Percentiles rank a stretch among this genome's conserved stretches.
These are phyloP conservation scores for Beauveria caledonica DNA, from an alignment of 2,329 filamentous ascomycete genomes.

Conservation along the genomic window DNA sequence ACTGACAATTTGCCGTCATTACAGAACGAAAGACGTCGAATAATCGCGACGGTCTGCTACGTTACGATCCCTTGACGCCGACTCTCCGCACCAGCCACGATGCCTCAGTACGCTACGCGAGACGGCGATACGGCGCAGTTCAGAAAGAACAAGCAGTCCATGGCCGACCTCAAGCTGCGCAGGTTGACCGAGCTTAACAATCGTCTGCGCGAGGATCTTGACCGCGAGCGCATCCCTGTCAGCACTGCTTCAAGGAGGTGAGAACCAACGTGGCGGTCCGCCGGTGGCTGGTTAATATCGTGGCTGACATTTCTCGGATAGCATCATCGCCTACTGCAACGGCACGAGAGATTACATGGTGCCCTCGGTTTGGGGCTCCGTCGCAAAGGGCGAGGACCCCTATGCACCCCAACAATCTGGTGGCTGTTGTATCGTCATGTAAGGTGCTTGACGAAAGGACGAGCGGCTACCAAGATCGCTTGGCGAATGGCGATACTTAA, in stretches of 20 bases:
- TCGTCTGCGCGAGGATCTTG: constrained; percentile 88
- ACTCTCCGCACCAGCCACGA: constrained; percentile 28
- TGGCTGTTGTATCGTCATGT: constrained; percentile 96
- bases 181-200: constrained; percentile 95
- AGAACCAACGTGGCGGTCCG: constrained; percentile 23
- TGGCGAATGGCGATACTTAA: not conserved
- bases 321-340: constrained; percentile 96
- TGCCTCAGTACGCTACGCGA: constrained; percentile 60
- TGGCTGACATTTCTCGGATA: constrained; percentile 29
- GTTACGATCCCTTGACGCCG: not conserved
- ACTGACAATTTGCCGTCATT: not conserved
- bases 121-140: constrained; percentile 61
- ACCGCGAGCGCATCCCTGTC: constrained; percentile 89
- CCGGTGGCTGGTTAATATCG: not conserved
- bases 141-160: constrained; percentile 96
- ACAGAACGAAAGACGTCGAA: constrained; percentile 2
- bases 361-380: constrained; percentile 88
- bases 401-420: constrained; percentile 91
- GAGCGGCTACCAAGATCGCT: not conserved
- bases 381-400: constrained; percentile 94
- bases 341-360: constrained; percentile 99
- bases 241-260: constrained; percentile 86
- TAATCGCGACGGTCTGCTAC: constrained; percentile 9
- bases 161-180: constrained; percentile 96
- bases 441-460: constrained; percentile 21